Percentiles rank a stretch among this genome's conserved stretches.
Conservation (phyloP, 352 stramenopile species). For the Globisporangium cylindrosporum region DNA sequence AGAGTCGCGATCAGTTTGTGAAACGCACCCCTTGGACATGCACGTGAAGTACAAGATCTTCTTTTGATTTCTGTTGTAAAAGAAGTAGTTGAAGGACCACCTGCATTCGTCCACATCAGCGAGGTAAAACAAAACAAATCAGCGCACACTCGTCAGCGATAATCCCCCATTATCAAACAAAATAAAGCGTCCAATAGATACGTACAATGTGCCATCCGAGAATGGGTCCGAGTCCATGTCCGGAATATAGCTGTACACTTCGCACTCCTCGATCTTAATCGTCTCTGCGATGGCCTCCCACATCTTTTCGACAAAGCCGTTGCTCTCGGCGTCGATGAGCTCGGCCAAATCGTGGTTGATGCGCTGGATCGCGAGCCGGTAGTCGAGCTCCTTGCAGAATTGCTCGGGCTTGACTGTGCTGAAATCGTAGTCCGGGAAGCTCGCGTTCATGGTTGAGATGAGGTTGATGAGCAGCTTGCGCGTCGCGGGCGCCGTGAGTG, state of each 20-base stretch:
- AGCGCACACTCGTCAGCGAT: background rate
- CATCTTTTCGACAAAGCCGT: constrained; percentile 98
- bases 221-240: constrained; percentile 94
- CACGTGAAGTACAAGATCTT: constrained; percentile 94
- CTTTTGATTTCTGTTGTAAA: constrained; percentile 92
- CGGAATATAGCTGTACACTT: constrained; percentile 92
- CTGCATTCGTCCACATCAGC: constrained; percentile 19
- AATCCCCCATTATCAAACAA: constrained; percentile 2
- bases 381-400: constrained; percentile 87
- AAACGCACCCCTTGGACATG: constrained; percentile 82
- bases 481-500: constrained; percentile 69
- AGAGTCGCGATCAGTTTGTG: background rate
- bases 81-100: constrained; percentile 96
- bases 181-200: background rate
- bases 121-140: background rate
- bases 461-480: constrained; percentile 91
- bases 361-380: constrained; percentile 80
- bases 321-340: constrained; percentile 96
- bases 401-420: constrained; percentile 86
- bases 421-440: constrained; percentile 93
- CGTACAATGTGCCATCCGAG: constrained; percentile 86
- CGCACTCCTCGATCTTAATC: constrained; percentile 87
- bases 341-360: constrained; percentile 89
- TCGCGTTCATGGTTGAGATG: constrained; percentile 94
- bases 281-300: constrained; percentile 90